Percentiles rank a stretch among this genome's conserved stretches.
Conservation (phyloP, 2,329 filamentous ascomycete species). For the Zymoseptoria brevis region DNA sequence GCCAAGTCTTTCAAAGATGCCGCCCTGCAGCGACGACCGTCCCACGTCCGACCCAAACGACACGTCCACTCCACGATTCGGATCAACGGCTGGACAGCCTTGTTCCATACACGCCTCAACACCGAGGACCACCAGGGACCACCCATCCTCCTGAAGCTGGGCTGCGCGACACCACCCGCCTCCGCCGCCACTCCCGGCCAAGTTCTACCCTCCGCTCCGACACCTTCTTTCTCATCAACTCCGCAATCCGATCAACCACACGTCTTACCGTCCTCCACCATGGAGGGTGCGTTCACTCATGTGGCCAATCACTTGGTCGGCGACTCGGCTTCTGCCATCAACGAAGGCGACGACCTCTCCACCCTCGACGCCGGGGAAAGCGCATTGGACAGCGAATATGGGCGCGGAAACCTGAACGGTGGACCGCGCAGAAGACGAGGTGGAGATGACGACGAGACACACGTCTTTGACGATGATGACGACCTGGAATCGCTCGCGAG, state of each 20-base stretch:
- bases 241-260: neutral
- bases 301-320: conserved; percentile 80
- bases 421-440: conserved; percentile 58
- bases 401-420: conserved; percentile 51
- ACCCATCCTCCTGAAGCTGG: neutral
- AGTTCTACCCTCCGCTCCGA: neutral
- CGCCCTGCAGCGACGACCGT: neutral
- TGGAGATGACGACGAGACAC: conserved; percentile 84
- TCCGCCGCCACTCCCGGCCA: neutral
- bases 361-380: conserved; percentile 57
- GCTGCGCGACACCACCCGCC: neutral
- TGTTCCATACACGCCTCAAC: neutral
- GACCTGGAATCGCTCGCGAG: conserved; percentile 65
- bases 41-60: conserved; percentile 2
- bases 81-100: neutral
- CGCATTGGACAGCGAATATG: conserved; percentile 60
- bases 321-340: conserved; percentile 78
- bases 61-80: neutral
- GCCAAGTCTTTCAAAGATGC: neutral
- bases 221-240: neutral
- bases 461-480: conserved; percentile 65
- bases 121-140: neutral
- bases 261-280: conserved; percentile 29
- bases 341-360: conserved; percentile 63
- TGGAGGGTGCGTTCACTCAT: conserved; percentile 85